Conservation (phyloP, 1,284 basidiomycete genomes). For the Hypsizygus ulmarius region DNA sequence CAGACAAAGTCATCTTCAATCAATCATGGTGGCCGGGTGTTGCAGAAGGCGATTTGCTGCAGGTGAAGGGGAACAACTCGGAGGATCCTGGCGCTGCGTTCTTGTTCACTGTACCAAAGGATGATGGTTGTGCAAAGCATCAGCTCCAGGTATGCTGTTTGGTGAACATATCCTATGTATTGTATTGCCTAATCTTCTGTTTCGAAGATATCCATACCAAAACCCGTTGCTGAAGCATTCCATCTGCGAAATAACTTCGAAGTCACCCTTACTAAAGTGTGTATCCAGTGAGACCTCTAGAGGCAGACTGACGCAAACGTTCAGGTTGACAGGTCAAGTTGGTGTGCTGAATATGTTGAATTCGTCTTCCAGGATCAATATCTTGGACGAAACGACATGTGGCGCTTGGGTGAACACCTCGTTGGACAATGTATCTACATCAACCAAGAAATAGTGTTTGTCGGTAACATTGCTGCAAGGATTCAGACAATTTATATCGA, state of each 20-base stretch:
- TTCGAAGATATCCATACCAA: slow-evolving; percentile 68
- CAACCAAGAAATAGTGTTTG: slow-evolving; percentile 72
- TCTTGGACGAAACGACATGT: slow-evolving; percentile 91
- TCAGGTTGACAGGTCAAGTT: slow-evolving; percentile 65
- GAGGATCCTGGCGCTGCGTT: slow-evolving; percentile 49
- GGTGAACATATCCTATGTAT: slow-evolving; percentile 2
- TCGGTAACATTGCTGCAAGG: slow-evolving; percentile 77
- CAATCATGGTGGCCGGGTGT: slow-evolving; percentile 74
- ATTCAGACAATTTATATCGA: slow-evolving; percentile 74
- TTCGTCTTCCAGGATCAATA: slow-evolving; percentile 91
- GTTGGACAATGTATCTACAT: slow-evolving; percentile 73
- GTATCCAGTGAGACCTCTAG: slow-evolving; percentile 5
- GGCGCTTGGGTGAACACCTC: slow-evolving; percentile 77
- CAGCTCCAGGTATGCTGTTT: slow-evolving; percentile 56
- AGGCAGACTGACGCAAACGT: slow-evolving; percentile 4
- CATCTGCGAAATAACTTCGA: slow-evolving; percentile 70
- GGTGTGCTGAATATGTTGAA: slow-evolving; percentile 81
- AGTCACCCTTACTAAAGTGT: slow-evolving; percentile 66
- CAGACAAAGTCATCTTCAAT: slow-evolving; percentile 60
- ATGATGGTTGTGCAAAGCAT: slow-evolving; percentile 57
- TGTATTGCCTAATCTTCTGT: slow-evolving; percentile 10
- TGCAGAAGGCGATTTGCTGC: slow-evolving; percentile 66
- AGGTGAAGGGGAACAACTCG: slow-evolving; percentile 45
- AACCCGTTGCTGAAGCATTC: slow-evolving; percentile 66
- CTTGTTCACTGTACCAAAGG: slow-evolving; percentile 62